A percentile compares a stretch with the other conserved stretches of the same genome.
Conservation (phyloP, 441 rosid species). For the Populus hybrid region DNA sequence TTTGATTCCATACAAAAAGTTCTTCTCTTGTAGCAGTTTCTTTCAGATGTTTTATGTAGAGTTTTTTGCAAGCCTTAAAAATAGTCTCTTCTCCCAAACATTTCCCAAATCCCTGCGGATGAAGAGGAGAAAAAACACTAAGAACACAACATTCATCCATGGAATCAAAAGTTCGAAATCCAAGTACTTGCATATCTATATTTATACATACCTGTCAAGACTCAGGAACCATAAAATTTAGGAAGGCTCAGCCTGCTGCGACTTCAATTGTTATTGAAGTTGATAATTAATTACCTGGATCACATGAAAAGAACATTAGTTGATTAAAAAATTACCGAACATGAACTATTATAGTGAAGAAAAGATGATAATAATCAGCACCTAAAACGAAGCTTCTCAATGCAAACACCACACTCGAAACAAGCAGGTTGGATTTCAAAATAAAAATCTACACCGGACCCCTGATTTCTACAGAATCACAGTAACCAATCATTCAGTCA, state of each 20-base stretch:
- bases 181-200: not conserved
- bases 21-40: constrained; percentile 24
- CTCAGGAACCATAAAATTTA: constrained; percentile 34
- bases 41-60: constrained; percentile 22
- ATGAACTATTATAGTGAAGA: constrained; percentile 1
- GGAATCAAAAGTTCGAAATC: not conserved
- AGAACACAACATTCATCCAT: not conserved
- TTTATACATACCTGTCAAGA: constrained; percentile 43
- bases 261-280: constrained; percentile 51
- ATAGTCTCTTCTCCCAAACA: constrained; percentile 46
- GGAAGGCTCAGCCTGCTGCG: constrained; percentile 57
- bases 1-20: constrained; percentile 81
- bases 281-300: constrained; percentile 22
- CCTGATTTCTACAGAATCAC: not conserved
- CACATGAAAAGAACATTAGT: constrained; percentile 2
- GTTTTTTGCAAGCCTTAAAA: constrained; percentile 27
- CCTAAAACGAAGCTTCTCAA: not conserved
- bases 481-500: not conserved
- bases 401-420: not conserved
- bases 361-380: constrained; percentile 7
- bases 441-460: not conserved
- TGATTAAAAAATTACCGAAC: constrained; percentile 12
- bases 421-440: not conserved
- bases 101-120: constrained; percentile 41
- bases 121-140: constrained; percentile 1